These are phyloP conservation scores for Coffea eugenioides DNA, from an alignment of 257 asterid genomes.

Conservation along the genomic window DNA sequence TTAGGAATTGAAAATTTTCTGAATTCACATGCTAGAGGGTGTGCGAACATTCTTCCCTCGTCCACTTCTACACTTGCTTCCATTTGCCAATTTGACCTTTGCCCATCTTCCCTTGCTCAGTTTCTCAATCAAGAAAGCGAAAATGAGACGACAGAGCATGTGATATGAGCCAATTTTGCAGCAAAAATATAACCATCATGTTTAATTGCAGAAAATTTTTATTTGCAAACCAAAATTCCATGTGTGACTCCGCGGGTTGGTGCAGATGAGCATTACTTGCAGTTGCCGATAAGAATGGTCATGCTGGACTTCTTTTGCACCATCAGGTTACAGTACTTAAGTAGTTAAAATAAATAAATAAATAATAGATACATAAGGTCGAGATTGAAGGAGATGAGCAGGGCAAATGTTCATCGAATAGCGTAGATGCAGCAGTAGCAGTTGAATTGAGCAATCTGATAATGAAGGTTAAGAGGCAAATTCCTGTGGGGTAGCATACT, in stretches of 20 bases:
- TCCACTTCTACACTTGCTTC: conserved; percentile 11
- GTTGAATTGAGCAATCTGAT: neutral
- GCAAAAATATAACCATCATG: neutral
- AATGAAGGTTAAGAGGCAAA: neutral
- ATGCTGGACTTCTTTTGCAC: too few species aligned
- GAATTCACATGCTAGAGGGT: conserved; percentile 9
- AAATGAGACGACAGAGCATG: conserved; percentile 8
- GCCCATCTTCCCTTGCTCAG: neutral
- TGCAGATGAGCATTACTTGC: neutral
- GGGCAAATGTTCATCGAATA: neutral
- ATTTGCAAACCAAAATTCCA: neutral
- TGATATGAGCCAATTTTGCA: neutral
- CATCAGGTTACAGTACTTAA: too few species aligned
- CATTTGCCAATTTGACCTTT: neutral
- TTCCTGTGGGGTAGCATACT: too few species aligned
- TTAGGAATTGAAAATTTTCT: neutral
- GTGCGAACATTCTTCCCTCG: neutral
- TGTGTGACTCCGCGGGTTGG: neutral
- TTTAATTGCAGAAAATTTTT: neutral
- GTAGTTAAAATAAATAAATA: too few species aligned
- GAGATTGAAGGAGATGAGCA: too few species aligned
- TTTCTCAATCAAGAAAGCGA: neutral
- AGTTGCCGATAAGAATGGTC: neutral
- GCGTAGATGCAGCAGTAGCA: neutral
- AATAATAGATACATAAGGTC: too few species aligned